Evolutionary conservation across 2,329 filamentous ascomycete species (phyloP).

Genomic region (Dactylellina cionopaga): DNA sequence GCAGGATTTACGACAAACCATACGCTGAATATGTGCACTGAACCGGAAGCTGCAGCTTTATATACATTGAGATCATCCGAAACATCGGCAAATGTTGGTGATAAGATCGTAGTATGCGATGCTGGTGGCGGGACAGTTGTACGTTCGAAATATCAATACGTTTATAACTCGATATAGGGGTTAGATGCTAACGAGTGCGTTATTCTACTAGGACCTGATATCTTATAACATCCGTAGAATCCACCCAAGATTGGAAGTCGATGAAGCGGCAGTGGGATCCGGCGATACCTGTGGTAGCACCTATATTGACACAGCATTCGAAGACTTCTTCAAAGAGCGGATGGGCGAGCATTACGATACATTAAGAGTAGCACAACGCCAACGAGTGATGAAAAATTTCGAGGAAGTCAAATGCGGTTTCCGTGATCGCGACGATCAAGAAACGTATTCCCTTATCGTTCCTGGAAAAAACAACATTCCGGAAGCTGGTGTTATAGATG

Average conservation of each 20-base stretch:
- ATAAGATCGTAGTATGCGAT: slow-evolving; percentile 66
- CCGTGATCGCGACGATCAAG: slow-evolving; percentile 40
- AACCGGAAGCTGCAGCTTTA: slow-evolving; percentile 67
- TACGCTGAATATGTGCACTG: slow-evolving; percentile 64
- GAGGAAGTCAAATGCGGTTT: slow-evolving; percentile 59
- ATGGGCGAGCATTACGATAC: slow-evolving; percentile 62
- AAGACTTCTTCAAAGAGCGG: slow-evolving; percentile 62
- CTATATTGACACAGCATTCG: slow-evolving; percentile 65
- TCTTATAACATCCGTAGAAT: slow-evolving; percentile 65
- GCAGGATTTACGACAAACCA: slow-evolving; percentile 47
- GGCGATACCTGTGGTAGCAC: slow-evolving; percentile 66
- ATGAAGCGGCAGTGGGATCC: slow-evolving; percentile 65
- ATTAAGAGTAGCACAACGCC: slow-evolving; percentile 59
- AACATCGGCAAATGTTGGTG: slow-evolving; percentile 61
- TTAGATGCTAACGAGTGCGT: neutral
- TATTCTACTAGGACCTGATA: slow-evolving; percentile 65
- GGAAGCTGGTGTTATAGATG: slow-evolving; percentile 39
- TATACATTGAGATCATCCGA: slow-evolving; percentile 62
- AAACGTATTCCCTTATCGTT: slow-evolving; percentile 39
- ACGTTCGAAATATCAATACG: slow-evolving; percentile 70
- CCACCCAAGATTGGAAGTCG: slow-evolving; percentile 64
- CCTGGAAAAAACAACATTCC: slow-evolving; percentile 46
- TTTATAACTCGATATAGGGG: neutral
- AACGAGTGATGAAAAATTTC: slow-evolving; percentile 62
- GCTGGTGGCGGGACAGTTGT: slow-evolving; percentile 71